Conservation (phyloP, 2,329 filamentous ascomycete species). For the Penicillium janthinellum region DNA sequence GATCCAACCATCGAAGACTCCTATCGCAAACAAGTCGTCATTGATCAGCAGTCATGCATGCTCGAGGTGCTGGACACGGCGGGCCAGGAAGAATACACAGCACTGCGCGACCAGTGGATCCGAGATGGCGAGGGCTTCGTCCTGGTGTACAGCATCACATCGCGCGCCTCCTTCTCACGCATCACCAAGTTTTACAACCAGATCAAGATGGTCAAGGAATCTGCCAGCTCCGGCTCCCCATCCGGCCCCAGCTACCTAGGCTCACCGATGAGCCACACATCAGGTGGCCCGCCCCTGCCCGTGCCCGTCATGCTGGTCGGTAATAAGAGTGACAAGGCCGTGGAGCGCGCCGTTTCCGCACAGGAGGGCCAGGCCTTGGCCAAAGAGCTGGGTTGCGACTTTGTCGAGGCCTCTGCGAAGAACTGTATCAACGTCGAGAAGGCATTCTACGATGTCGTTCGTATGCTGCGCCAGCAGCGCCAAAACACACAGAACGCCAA, state of each 20-base stretch:
- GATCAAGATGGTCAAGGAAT: slow-evolving; percentile 96
- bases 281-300: slow-evolving; percentile 57
- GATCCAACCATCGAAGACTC: slow-evolving; percentile 70
- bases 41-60: slow-evolving; percentile 95
- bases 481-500: slow-evolving; percentile 50
- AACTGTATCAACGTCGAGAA: slow-evolving; percentile 99
- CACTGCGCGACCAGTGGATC: slow-evolving; percentile 96
- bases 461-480: slow-evolving; percentile 82
- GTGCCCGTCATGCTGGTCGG: slow-evolving; percentile 98
- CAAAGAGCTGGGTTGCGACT: slow-evolving; percentile 90
- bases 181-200: slow-evolving; percentile 96
- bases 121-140: slow-evolving; percentile 97
- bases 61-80: slow-evolving; percentile 96
- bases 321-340: slow-evolving; percentile 96
- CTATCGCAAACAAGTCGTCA: slow-evolving; percentile 73
- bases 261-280: slow-evolving; percentile 51
- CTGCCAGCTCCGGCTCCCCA: slow-evolving; percentile 59
- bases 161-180: slow-evolving; percentile 88
- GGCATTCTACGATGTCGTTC: slow-evolving; percentile 96
- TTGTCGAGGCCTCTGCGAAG: slow-evolving; percentile 95
- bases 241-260: slow-evolving; percentile 52
- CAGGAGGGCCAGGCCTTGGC: slow-evolving; percentile 93
- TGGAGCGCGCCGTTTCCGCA: slow-evolving; percentile 92
- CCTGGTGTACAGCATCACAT: slow-evolving; percentile 97
- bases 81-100: slow-evolving; percentile 97